Percentiles rank a stretch among this genome's conserved stretches.
These are phyloP conservation scores for Phytophthora capsici DNA, from an alignment of 352 stramenopile genomes.

Conservation along the genomic window DNA sequence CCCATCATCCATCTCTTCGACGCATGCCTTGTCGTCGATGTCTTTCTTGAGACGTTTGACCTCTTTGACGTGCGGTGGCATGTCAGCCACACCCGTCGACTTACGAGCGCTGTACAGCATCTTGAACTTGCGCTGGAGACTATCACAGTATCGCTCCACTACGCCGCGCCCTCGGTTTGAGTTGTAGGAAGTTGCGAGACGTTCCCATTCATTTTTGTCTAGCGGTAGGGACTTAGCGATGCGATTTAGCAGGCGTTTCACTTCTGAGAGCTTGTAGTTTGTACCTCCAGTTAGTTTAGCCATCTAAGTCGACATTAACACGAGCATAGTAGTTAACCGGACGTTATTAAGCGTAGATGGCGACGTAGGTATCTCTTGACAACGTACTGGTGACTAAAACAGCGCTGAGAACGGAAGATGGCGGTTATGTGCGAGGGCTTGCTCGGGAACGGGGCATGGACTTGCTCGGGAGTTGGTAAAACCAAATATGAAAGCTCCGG, in stretches of 20 bases:
- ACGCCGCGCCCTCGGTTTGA: background rate
- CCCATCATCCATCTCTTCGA: background rate
- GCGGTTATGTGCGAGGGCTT: too few relatives aligned
- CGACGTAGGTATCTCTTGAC: too few relatives aligned
- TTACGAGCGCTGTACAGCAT: background rate
- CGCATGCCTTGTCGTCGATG: background rate
- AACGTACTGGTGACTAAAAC: too few relatives aligned
- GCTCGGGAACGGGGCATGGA: too few relatives aligned
- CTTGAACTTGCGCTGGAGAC: constrained; percentile 4
- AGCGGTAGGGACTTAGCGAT: background rate
- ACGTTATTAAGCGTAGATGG: too few relatives aligned
- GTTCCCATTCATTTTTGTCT: too few relatives aligned
- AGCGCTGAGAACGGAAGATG: too few relatives aligned
- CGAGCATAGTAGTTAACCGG: too few relatives aligned
- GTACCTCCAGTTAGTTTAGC: background rate
- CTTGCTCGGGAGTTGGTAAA: too few relatives aligned
- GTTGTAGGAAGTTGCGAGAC: background rate
- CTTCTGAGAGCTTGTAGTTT: constrained; percentile 1
- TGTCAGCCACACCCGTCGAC: background rate
- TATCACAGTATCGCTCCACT: constrained; percentile 2
- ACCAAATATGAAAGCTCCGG: too few relatives aligned
- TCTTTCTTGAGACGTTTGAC: background rate
- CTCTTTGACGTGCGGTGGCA: background rate
- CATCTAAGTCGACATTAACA: too few relatives aligned
- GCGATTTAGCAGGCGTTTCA: background rate